Conservation (phyloP, 108 stramenopile species). For the Pseudonitzschia pungens region DNA sequence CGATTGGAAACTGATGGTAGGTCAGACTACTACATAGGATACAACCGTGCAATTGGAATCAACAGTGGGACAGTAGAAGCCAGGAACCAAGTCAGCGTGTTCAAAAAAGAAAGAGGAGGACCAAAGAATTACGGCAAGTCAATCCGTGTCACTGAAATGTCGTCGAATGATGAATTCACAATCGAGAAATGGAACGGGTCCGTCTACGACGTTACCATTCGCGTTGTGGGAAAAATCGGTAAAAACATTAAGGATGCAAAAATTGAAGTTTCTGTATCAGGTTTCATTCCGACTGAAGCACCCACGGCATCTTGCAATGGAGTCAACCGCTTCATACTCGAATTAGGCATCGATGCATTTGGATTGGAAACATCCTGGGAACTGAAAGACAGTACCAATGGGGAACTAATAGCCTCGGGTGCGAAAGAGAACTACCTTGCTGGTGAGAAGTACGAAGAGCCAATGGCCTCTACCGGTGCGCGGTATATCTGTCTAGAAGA, state of each 20-base stretch:
- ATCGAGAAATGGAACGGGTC: background rate
- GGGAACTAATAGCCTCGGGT: background rate
- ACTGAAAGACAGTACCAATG: background rate
- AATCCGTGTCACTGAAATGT: background rate
- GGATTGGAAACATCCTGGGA: background rate
- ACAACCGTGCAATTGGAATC: constrained; percentile 27
- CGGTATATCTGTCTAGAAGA: background rate
- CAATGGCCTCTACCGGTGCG: background rate
- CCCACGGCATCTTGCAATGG: background rate
- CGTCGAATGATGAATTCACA: background rate
- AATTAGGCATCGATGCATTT: background rate
- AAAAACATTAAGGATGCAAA: background rate
- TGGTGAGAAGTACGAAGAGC: background rate
- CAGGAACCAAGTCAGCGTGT: background rate
- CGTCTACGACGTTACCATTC: background rate
- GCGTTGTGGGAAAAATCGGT: background rate
- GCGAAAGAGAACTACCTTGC: background rate
- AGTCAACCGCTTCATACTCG: background rate
- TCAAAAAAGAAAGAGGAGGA: constrained; percentile 1
- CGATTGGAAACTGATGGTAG: background rate
- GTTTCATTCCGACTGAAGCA: background rate
- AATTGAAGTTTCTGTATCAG: background rate
- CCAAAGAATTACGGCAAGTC: background rate
- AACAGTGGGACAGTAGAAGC: background rate
- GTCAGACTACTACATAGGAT: constrained; percentile 38